Conservation (phyloP, 2,329 filamentous ascomycete species). For the Cladorrhinum sp. region DNA sequence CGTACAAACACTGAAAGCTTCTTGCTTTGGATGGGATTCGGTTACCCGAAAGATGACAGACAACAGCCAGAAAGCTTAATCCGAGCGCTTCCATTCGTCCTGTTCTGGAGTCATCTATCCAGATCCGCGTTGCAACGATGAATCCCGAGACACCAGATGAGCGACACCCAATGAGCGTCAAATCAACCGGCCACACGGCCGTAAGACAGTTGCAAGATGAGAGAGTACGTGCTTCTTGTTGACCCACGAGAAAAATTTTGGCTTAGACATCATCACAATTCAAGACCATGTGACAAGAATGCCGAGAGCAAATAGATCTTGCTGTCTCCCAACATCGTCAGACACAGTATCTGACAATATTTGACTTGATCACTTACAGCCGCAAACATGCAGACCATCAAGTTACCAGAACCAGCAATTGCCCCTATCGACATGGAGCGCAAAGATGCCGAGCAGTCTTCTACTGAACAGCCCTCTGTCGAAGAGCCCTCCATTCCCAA, state of each 20-base stretch:
- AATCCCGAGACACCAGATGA: background rate
- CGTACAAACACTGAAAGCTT: background rate
- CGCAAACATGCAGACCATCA: background rate
- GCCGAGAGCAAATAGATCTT: background rate
- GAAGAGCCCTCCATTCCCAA: background rate
- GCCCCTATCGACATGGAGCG: too few species aligned
- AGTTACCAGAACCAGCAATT: background rate
- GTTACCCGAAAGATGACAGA: background rate
- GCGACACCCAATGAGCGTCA: background rate
- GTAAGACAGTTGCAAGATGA: background rate
- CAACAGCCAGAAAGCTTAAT: background rate
- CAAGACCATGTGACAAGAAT: too few species aligned
- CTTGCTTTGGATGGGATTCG: background rate
- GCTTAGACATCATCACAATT: too few species aligned
- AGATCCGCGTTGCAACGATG: background rate
- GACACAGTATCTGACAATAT: background rate
- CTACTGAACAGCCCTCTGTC: too few species aligned
- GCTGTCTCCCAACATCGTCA: background rate
- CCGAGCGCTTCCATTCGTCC: background rate
- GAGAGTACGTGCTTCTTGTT: background rate
- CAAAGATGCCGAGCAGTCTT: too few species aligned
- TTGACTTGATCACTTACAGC: background rate
- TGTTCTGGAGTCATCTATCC: too few species aligned
- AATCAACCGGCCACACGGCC: background rate
- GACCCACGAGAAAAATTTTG: background rate